Evolutionary conservation across 345 rosid genomes (phyloP).

Genomic region (Ceriops decandra): DNA sequence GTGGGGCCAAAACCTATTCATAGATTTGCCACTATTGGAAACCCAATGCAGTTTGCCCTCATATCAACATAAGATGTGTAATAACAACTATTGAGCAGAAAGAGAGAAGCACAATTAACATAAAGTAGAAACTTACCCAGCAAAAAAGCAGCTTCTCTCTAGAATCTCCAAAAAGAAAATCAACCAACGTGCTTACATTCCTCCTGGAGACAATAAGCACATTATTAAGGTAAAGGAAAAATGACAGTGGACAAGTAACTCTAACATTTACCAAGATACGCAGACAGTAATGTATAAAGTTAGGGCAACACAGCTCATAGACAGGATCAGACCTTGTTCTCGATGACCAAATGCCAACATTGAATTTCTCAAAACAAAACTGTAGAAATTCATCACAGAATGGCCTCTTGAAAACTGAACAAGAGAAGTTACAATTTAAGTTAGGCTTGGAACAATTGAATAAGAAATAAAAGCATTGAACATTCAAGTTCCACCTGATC

Average conservation of each 20-base stretch:
- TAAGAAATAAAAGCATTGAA: background rate
- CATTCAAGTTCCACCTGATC: constrained; percentile 18
- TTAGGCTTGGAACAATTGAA: constrained; percentile 1
- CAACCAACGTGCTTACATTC: constrained; percentile 14
- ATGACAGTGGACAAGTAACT: background rate
- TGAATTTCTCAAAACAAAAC: constrained; percentile 30
- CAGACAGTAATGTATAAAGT: background rate
- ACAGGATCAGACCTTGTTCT: constrained; percentile 18
- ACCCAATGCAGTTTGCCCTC: no score
- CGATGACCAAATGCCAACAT: constrained; percentile 35
- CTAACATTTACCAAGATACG: background rate
- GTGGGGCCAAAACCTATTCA: no score
- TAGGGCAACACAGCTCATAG: background rate
- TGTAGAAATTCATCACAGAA: constrained; percentile 26
- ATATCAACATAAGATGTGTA: no score
- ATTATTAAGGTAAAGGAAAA: background rate
- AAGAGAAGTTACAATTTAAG: background rate
- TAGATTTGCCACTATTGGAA: no score
- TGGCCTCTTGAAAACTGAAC: constrained; percentile 32
- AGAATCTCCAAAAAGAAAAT: constrained; percentile 21
- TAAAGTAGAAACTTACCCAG: constrained; percentile 22
- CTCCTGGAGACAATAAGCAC: constrained; percentile 17
- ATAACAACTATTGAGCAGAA: no score
- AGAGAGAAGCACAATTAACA: background rate
- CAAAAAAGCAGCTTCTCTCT: constrained; percentile 20